Evolutionary conservation across 73 alveolate species (phyloP), one percentile per base, ranked within the genome.

Genomic region (Paramecium sexaurelia): DNA sequence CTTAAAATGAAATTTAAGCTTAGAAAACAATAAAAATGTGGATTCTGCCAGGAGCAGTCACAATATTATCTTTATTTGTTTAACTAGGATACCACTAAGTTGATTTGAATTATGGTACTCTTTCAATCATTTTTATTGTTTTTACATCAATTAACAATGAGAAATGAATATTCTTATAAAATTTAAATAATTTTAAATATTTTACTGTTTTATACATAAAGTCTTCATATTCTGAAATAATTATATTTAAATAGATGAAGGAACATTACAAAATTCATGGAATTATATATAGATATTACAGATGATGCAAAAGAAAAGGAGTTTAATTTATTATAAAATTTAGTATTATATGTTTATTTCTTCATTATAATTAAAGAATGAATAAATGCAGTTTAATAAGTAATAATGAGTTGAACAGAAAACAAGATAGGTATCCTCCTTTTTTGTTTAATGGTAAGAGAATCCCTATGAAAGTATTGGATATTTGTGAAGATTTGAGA

Each of bases 71-170:
- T 33, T 35, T 71, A 71, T 35, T 71, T 32, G 36, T 71, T 71
- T 71, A 71, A 36, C 2, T 35, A 33, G 56, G 55, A 37, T 71
- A 35, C 26, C 55, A 71, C 35, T 32, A 37, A 36, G 66, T 71
- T 19, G 57, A 13, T 35, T 37, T 71, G 43, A 37, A 71, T 71
- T 35, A 15, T 71, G 86, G 86, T 10, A 71, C 86, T 27, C 56
- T 71, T 35, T 71, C 86, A 11, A 71, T 71, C 56, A 71, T 71
- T 71, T 71, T 71, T 71, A 71, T 71, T 10, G 86, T 71, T 0
- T 71, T 71, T 71, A 35, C 86, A 33, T 35, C 86, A 61, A 32
- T 61, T 13, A 61, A 11, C 22, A 61, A 61, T 10, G 83, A 61
- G 67, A 51, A 20, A 51, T 51, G 67, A 51, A 51, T 51, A 51